Conservation (phyloP, 1,284 basidiomycete genomes). For the Apiotrichum laibachii region DNA sequence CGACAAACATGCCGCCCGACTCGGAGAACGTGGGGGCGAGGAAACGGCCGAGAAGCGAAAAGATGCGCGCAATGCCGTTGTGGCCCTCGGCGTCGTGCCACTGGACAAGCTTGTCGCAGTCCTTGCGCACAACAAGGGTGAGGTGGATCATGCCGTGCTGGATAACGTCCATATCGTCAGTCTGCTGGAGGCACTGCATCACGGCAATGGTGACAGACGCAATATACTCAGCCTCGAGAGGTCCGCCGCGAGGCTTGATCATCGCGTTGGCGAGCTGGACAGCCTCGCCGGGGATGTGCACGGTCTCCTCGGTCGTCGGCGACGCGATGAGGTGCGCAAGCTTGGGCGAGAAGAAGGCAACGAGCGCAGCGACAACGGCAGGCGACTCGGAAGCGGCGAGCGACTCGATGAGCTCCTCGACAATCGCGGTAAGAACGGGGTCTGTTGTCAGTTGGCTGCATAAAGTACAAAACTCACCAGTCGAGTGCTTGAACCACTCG, state of each 20-base stretch:
- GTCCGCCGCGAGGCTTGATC: slow-evolving; percentile 60
- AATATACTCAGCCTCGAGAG: slow-evolving; percentile 75
- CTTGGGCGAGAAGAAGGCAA: slow-evolving; percentile 68
- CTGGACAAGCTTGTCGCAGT: slow-evolving; percentile 69
- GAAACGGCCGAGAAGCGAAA: slow-evolving; percentile 71
- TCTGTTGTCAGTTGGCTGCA: slow-evolving; percentile 56
- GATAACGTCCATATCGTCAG: slow-evolving; percentile 78
- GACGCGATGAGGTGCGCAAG: slow-evolving; percentile 65
- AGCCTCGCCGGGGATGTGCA: slow-evolving; percentile 69
- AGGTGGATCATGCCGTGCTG: slow-evolving; percentile 81
- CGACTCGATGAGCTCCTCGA: slow-evolving; percentile 74
- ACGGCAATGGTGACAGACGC: slow-evolving; percentile 67
- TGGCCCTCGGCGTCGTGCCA: slow-evolving; percentile 69
- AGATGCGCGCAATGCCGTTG: slow-evolving; percentile 69
- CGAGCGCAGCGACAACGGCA: slow-evolving; percentile 53
- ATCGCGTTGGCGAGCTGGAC: slow-evolving; percentile 76
- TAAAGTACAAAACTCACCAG: slow-evolving; percentile 56
- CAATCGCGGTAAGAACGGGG: slow-evolving; percentile 80
- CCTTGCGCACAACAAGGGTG: slow-evolving; percentile 82
- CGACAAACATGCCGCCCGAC: slow-evolving; percentile 85
- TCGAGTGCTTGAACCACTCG: slow-evolving; percentile 79
- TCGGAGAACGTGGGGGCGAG: slow-evolving; percentile 64
- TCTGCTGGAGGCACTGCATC: slow-evolving; percentile 64
- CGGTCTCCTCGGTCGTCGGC: slow-evolving; percentile 59
- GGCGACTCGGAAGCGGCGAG: slow-evolving; percentile 59